phyloP scores from a whole-genome alignment of 2,329 filamentous ascomycete genomes.

The Fusarium coicis region DNA sequence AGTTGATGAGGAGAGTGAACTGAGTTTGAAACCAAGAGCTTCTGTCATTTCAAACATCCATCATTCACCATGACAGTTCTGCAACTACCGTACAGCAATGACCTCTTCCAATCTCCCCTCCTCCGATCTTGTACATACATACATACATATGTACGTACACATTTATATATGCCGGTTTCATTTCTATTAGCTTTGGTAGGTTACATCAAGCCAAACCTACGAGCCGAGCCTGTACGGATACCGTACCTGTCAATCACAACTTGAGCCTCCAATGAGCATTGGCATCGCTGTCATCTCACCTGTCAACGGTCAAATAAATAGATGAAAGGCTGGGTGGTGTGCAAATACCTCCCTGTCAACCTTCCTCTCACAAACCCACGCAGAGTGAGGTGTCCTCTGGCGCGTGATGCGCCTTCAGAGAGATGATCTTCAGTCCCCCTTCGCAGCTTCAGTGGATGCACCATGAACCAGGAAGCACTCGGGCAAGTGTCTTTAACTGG shows the following conservation, averaged over 20 bases:
- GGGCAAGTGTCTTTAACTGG: neutral
- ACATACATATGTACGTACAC: neutral
- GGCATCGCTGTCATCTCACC: constrained; percentile 2
- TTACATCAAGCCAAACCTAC: constrained; percentile 15
- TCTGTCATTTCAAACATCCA: neutral
- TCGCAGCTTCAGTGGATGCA: neutral
- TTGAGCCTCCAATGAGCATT: constrained; percentile 14
- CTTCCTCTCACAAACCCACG: neutral
- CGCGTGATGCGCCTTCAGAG: neutral
- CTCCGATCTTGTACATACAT: neutral
- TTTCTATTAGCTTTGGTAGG: neutral
- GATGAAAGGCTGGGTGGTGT: neutral
- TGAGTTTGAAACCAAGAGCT: neutral
- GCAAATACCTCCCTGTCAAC: neutral
- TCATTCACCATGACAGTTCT: neutral
- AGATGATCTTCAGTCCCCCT: neutral
- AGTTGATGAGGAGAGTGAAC: neutral
- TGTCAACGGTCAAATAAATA: neutral
- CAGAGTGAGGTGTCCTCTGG: neutral
- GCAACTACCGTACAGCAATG: neutral
- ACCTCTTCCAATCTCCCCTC: neutral
- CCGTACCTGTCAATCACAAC: neutral
- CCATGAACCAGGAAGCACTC: neutral
- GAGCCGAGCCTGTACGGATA: neutral
- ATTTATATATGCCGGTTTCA: neutral